These are phyloP conservation scores for Tetraselmis striata DNA, from an alignment of 139 green algal genomes.

Conservation along the genomic window DNA sequence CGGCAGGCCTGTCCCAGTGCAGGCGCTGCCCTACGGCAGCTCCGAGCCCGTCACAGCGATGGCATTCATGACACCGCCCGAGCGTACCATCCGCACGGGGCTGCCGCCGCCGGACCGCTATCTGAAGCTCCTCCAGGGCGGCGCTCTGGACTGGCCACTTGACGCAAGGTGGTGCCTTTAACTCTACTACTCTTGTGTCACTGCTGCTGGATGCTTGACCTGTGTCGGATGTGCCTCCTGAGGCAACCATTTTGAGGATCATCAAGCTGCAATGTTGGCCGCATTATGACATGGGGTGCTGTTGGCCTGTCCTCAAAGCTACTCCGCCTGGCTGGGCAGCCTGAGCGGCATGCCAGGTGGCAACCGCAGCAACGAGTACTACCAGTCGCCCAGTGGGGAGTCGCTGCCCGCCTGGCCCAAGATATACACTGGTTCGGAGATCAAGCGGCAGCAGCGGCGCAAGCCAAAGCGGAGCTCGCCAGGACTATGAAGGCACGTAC, in stretches of 20 bases:
- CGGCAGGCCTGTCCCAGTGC: constrained; percentile 37
- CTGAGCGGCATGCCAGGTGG: neutral
- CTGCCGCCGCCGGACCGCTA: constrained; percentile 39
- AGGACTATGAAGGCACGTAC: too few species aligned
- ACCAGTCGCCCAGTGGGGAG: neutral
- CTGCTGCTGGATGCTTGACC: too few species aligned
- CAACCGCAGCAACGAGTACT: neutral
- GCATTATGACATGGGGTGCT: too few species aligned
- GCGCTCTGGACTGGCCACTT: constrained; percentile 30
- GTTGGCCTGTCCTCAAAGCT: too few species aligned
- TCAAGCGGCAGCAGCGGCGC: neutral
- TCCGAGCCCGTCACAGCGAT: constrained; percentile 19
- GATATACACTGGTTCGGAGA: neutral
- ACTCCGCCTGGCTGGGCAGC: neutral
- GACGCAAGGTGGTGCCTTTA: constrained; percentile 12
- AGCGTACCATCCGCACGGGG: constrained; percentile 22
- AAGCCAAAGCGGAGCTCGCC: too few species aligned
- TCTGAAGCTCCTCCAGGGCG: constrained; percentile 30
- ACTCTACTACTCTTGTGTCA: too few species aligned
- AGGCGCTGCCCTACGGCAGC: constrained; percentile 18
- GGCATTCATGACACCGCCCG: constrained; percentile 38
- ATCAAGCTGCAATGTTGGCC: too few species aligned
- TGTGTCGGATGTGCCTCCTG: too few species aligned
- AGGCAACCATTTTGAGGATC: too few species aligned
- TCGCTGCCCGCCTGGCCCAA: neutral